Evolutionary conservation across 2,329 filamentous ascomycete genomes (phyloP), one percentile per base, ranked within the genome.

Genomic region (Tolypocladium ophioglossoides): DNA sequence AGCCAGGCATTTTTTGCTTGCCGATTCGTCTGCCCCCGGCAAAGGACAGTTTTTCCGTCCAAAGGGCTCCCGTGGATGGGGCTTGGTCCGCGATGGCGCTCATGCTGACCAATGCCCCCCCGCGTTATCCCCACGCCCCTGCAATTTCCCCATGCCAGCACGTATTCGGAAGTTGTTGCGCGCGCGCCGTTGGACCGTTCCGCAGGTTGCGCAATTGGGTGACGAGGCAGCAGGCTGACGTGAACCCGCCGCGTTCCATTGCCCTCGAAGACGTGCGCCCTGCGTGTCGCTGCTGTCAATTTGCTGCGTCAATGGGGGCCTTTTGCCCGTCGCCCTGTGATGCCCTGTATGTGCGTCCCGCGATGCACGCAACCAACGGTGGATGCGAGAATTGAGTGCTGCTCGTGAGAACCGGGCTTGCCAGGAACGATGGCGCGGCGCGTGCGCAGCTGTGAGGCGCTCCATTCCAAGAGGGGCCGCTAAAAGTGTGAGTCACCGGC

Each of bases 401-500:
- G 8, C 6, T 5, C 41, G 41, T 4, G 24, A 27, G 41, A 46
- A 16, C 9, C 20, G 11, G 41, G 41, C 41, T 46, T 4, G 9
- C 44, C 44, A 47, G 44, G 44, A n/a, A 48, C 27, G 27, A 20
- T 20, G 44, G 44, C 44, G 44, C 27, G 27, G 18, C 24, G 44
- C 24, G 16, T 47, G 44, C 16, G 44, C 16, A 32, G 24, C 49
- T 38, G 18, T 35, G 32, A 24, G 47, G n/a, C 48, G 20, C 47
- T n/a, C n/a, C n/a, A n/a, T n/a, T n/a, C 60, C 32, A 62, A 66
- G 56, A 30, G 51, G 64, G 59, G 63, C 61, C 59, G 46, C 2
- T 52, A 62, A 63, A 60, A 61, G 62, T 69, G 66, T 70, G 68
- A 70, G 59, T 70, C 68, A 70, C 65, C 61, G 62, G 56, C 61